Percentiles rank a stretch among this genome's conserved stretches.
These are phyloP conservation scores for Phytophthora sojae DNA, from an alignment of 352 stramenopile genomes.

Conservation along the genomic window DNA sequence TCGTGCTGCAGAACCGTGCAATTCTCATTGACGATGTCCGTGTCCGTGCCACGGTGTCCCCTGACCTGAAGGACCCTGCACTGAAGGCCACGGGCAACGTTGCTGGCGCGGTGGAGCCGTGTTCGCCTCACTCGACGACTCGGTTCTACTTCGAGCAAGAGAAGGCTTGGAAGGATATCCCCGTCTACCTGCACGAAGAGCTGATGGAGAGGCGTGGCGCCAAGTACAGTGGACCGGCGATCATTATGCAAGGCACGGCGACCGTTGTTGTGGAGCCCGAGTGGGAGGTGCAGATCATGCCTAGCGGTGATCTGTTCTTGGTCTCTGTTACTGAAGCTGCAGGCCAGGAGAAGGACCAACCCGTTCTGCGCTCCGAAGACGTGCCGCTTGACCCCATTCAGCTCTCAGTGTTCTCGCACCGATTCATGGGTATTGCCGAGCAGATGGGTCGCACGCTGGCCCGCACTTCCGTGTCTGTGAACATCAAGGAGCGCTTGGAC, in stretches of 20 bases:
- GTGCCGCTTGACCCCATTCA: slow-evolving; percentile 95
- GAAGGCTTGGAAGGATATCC: slow-evolving; percentile 83
- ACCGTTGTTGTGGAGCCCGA: slow-evolving; percentile 97
- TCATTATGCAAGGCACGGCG: slow-evolving; percentile 98
- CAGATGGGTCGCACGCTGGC: slow-evolving; percentile 99
- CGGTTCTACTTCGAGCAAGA: slow-evolving; percentile 84
- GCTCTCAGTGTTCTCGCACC: slow-evolving; percentile 96
- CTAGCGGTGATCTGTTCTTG: slow-evolving; percentile 96
- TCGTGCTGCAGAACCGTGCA: slow-evolving; percentile 93
- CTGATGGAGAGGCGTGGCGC: slow-evolving; percentile 76
- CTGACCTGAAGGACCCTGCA: slow-evolving; percentile 59
- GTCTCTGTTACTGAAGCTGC: slow-evolving; percentile 49
- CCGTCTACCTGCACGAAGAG: slow-evolving; percentile 95
- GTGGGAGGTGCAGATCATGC: slow-evolving; percentile 94
- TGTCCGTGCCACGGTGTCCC: slow-evolving; percentile 94
- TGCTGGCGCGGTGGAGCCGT: slow-evolving; percentile 32
- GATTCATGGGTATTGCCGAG: slow-evolving; percentile 99
- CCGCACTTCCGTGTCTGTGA: slow-evolving; percentile 97
- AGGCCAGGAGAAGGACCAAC: slow-evolving; percentile 32
- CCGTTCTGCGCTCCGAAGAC: slow-evolving; percentile 32
- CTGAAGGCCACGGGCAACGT: slow-evolving; percentile 5
- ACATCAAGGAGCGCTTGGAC: slow-evolving; percentile 99
- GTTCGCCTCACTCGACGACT: slow-evolving; percentile 66
- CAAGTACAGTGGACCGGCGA: slow-evolving; percentile 90
- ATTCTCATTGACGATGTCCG: slow-evolving; percentile 98